These are phyloP conservation scores for Daldinia decipiens DNA, from an alignment of 495 filamentous ascomycete species.

Conservation along the genomic window DNA sequence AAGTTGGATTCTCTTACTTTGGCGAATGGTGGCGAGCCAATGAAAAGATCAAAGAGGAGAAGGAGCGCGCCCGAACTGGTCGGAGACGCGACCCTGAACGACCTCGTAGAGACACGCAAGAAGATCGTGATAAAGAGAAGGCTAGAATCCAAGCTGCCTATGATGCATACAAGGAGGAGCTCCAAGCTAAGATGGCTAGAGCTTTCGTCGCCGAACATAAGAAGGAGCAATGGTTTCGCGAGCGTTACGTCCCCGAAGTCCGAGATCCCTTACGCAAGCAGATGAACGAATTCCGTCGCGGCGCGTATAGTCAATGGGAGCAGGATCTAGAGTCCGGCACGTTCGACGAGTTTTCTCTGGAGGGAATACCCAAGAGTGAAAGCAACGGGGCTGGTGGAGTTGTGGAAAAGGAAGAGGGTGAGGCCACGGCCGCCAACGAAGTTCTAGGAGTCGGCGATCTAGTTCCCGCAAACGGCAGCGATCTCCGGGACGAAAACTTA, in stretches of 20 bases:
- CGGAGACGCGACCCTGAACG: slow-evolving; percentile 76
- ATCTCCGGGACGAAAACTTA: slow-evolving; percentile 83
- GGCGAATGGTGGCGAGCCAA: slow-evolving; percentile 96
- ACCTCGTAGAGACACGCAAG: slow-evolving; percentile 78
- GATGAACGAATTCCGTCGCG: slow-evolving; percentile 78
- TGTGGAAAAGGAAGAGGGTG: slow-evolving; percentile 93
- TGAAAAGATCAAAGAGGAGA: slow-evolving; percentile 85
- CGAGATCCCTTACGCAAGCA: slow-evolving; percentile 72
- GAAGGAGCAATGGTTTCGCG: slow-evolving; percentile 96
- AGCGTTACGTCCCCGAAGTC: slow-evolving; percentile 88
- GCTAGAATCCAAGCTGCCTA: slow-evolving; percentile 91
- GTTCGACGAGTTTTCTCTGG: slow-evolving; percentile 94
- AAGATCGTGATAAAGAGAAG: slow-evolving; percentile 89
- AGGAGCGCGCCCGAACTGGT: slow-evolving; percentile 79
- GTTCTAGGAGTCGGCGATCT: slow-evolving; percentile 91
- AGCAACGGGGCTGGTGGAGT: slow-evolving; percentile 87
- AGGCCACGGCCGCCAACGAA: slow-evolving; percentile 88
- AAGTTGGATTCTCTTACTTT: slow-evolving; percentile 96
- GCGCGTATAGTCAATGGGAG: slow-evolving; percentile 83
- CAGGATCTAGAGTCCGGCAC: slow-evolving; percentile 79
- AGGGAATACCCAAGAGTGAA: slow-evolving; percentile 94
- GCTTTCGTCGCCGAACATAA: slow-evolving; percentile 91
- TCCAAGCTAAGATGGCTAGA: slow-evolving; percentile 89
- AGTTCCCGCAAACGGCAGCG: slow-evolving; percentile 79
- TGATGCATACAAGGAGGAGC: slow-evolving; percentile 91